Percentiles rank a stretch among this genome's conserved stretches.
Conservation (phyloP, 176 grass and related monocot species). For the Musa beccarii region DNA sequence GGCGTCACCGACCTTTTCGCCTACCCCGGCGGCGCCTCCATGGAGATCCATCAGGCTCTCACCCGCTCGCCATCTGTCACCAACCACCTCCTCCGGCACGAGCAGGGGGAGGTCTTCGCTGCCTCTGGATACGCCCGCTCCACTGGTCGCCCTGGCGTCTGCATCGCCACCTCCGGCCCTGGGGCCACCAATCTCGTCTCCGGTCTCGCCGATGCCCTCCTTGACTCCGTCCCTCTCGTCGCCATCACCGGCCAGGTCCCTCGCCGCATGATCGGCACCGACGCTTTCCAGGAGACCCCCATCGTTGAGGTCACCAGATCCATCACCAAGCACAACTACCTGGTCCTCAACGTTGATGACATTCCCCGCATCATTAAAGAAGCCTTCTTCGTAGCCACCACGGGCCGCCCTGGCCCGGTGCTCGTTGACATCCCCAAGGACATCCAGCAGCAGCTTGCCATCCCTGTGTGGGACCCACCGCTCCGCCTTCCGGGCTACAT, state of each 20-base stretch:
- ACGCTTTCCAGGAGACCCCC: slow-evolving; percentile 94
- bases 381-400: slow-evolving; percentile 73
- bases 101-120: slow-evolving; percentile 81
- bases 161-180: slow-evolving; percentile 81
- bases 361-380: slow-evolving; percentile 83
- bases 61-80: slow-evolving; percentile 63
- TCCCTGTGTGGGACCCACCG: slow-evolving; percentile 54
- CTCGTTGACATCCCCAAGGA: slow-evolving; percentile 93
- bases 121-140: slow-evolving; percentile 70
- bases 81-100: slow-evolving; percentile 90
- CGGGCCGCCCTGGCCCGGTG: slow-evolving; percentile 67
- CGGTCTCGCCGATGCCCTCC: slow-evolving; percentile 82
- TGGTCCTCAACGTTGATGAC: slow-evolving; percentile 68
- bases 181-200: slow-evolving; percentile 94
- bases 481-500: slow-evolving; percentile 66
- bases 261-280: slow-evolving; percentile 89
- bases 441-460: slow-evolving; percentile 79
- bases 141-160: slow-evolving; percentile 63
- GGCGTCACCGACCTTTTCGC: slow-evolving; percentile 76
- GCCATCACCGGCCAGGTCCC: slow-evolving; percentile 93
- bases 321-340: slow-evolving; percentile 97
- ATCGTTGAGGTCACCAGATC: slow-evolving; percentile 95
- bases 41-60: slow-evolving; percentile 99
- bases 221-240: slow-evolving; percentile 86
- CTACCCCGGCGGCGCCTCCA: slow-evolving; percentile 92